Evolutionary conservation across 257 asterid genomes (phyloP).

Genomic region (Solanum tarapatanum): DNA sequence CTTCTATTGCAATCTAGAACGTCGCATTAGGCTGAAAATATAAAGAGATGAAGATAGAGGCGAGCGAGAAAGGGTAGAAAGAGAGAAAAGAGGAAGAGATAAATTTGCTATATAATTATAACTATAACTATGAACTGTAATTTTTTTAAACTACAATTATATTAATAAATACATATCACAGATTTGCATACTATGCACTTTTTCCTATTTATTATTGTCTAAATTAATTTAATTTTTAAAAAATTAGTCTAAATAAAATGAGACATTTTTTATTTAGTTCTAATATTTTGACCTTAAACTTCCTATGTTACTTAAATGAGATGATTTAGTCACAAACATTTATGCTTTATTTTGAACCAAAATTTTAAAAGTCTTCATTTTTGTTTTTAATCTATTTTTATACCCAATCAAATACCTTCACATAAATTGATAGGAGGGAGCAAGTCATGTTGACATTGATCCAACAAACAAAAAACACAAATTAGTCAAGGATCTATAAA

Average conservation of each 20-base stretch:
- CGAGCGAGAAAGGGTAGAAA: too few relatives aligned
- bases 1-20: neutral
- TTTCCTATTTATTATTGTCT: too few relatives aligned
- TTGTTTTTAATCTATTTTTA: too few relatives aligned
- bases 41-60: neutral
- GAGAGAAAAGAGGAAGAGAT: neutral
- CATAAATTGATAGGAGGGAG: neutral
- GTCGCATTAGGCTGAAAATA: too few relatives aligned
- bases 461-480: neutral
- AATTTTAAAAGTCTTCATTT: too few relatives aligned
- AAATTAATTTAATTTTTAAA: too few relatives aligned
- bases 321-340: neutral
- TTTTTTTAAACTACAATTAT: too few relatives aligned
- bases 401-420: neutral
- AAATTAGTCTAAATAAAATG: neutral
- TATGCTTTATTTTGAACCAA: neutral
- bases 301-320: neutral
- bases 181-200: too few relatives aligned
- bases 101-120: too few relatives aligned
- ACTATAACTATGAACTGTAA: neutral
- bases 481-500: neutral
- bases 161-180: neutral
- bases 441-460: neutral
- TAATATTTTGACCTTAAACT: neutral
- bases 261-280: neutral